A percentile compares a stretch with the other conserved stretches of the same genome.
Evolutionary conservation across 441 rosid genomes (phyloP).

Genomic region (Macaranga tanarius): DNA sequence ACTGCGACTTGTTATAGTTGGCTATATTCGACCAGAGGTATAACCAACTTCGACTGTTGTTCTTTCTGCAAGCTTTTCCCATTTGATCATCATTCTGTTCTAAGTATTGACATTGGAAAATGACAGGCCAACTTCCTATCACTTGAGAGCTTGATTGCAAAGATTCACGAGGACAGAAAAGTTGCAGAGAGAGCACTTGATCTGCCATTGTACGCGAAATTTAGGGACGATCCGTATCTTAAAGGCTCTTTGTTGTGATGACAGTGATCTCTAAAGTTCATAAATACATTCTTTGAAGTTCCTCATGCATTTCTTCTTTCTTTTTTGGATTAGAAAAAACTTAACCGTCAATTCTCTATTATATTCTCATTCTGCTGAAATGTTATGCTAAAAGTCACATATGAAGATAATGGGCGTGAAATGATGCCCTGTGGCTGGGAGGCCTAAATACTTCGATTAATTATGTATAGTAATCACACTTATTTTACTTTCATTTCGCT

Average conservation of each 20-base stretch:
- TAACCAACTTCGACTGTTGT: not conserved
- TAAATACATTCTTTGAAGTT: not conserved
- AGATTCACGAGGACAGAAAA: constrained; percentile 67
- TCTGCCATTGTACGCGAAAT: constrained; percentile 57
- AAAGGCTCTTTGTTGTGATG: constrained; percentile 24
- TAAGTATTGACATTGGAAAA: constrained; percentile 1
- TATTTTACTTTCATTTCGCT: not conserved
- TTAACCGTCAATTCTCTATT: too few relatives aligned
- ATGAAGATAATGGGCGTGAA: not conserved
- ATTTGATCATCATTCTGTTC: not conserved
- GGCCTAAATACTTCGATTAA: not conserved
- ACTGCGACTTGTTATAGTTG: constrained; percentile 65
- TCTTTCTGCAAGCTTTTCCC: constrained; percentile 1
- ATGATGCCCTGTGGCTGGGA: not conserved
- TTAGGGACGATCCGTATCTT: constrained; percentile 53
- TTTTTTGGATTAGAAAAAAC: too few relatives aligned
- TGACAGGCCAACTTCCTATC: constrained; percentile 66
- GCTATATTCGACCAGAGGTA: constrained; percentile 93
- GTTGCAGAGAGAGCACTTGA: constrained; percentile 76
- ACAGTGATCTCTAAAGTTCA: constrained; percentile 14
- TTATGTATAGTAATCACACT: not conserved
- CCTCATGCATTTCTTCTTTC: not conserved
- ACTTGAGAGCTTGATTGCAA: constrained; percentile 61
- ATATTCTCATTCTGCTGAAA: not conserved
- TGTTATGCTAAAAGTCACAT: not conserved